Base-by-base conservation (phyloP, 2,329 filamentous ascomycete species). In the Phialocephala subalpina region DNA sequence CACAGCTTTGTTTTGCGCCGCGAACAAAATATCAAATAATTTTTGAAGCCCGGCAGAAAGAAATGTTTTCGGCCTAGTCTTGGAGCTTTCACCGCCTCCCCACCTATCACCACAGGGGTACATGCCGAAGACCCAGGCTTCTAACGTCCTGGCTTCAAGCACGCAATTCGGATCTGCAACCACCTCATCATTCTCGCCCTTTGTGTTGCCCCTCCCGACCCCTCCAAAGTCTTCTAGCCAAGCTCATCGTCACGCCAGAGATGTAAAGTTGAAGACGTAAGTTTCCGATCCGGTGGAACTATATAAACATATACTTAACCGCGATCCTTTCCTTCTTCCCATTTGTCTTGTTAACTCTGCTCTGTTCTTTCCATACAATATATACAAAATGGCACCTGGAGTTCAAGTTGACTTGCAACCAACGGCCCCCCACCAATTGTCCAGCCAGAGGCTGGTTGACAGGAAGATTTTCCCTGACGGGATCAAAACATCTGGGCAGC, bases 401-500 rank as follows among this genome's bases (percentile, higher is more conserved):
- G 33, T 63, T n/a, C 57, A 53, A 33, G 49, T 66, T 38, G 60
- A 63, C 3, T 45, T 22, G 27, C 56, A 60, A 40, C 64, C 64
- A 40, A 45, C 38, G 56, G 38, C 57, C 25, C 60, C 60, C 49
- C 64, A 63, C 42, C 52, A 58, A 18, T 49, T 66, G 9, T 60
- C 60, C 12, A 60, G n/a, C 5, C 64, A 66, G 20, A 63, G 56
- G 38, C 12, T 56, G 49, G 60, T 63, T 18, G 64, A 77, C 60
- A 73, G 60, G 27, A 75, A 76, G 60, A 72, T 76, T 36, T 77
- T 77, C 66, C 76, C 74, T 2, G 76, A 77, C 56, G 75, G 75
- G 1, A 77, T 77, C 64, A 77, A 77, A 60, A 86, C 84, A 0
- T 84, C 90, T 0, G 92, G 92, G 45, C 92, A 95, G 76, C 90